Conservation (phyloP, 768 basidiomycete genomes). For the Crucibulum laeve region DNA sequence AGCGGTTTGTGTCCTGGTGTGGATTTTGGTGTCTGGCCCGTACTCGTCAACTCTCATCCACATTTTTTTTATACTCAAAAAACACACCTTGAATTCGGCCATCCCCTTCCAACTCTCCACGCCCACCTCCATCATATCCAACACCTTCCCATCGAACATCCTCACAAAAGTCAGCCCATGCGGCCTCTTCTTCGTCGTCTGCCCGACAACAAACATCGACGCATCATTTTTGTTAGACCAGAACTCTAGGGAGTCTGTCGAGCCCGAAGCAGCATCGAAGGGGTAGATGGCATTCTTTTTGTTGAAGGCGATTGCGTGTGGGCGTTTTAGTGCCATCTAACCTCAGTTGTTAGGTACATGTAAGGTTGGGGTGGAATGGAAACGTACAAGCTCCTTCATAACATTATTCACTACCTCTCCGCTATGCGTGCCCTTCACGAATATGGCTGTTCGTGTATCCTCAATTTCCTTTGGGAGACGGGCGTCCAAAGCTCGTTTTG, state of each 20-base stretch:
- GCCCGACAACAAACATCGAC: slow-evolving; percentile 83
- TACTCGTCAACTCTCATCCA: not conserved
- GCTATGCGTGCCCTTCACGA: slow-evolving; percentile 84
- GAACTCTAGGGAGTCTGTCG: slow-evolving; percentile 72
- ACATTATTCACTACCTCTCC: slow-evolving; percentile 75
- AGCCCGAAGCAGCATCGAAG: slow-evolving; percentile 68
- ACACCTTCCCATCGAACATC: slow-evolving; percentile 78
- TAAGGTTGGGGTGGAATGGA: not conserved
- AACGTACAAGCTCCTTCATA: slow-evolving; percentile 85
- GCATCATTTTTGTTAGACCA: slow-evolving; percentile 95
- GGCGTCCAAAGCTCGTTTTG: slow-evolving; percentile 84
- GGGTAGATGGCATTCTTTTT: slow-evolving; percentile 92
- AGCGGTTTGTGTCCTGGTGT: slow-evolving; percentile 87
- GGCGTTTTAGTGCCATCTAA: slow-evolving; percentile 92
- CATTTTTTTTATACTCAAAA: not conserved
- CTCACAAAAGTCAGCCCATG: slow-evolving; percentile 81
- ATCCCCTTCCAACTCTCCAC: slow-evolving; percentile 79
- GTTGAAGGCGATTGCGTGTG: slow-evolving; percentile 85
- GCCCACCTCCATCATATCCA: slow-evolving; percentile 96
- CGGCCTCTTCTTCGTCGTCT: slow-evolving; percentile 93
- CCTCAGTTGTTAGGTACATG: too few relatives aligned
- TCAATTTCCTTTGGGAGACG: slow-evolving; percentile 88
- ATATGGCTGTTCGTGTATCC: slow-evolving; percentile 81
- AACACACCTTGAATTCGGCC: slow-evolving; percentile 75
- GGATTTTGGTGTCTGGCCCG: slow-evolving; percentile 72